Evolutionary conservation across 2,329 filamentous ascomycete species (phyloP), one percentile per base, ranked within the genome.

Genomic region (Diplodia scrobiculata): DNA sequence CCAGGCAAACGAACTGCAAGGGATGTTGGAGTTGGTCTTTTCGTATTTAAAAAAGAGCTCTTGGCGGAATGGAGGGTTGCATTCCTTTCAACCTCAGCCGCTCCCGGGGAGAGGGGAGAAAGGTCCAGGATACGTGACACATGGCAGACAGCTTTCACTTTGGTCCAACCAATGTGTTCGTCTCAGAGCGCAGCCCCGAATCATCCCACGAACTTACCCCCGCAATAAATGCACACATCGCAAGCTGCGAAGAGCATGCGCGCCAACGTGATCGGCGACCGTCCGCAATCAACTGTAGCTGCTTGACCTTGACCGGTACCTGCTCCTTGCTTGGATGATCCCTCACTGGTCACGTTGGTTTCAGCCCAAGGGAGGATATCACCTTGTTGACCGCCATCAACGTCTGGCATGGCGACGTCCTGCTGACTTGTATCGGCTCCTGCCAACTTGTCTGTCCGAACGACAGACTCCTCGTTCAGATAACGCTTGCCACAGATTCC

Each of bases 401-500:
- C 34, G 38, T 50, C 45, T 29, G 29, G 58, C 58, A 50, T 62
- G 58, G 36, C 45, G 19, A 36, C n/a, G 45, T 62, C 58, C 58
- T 62, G 58, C 17, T 50, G 58, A 50, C 19, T 47, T 13, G 4
- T 21, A 29, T 50, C 36, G 25, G 19, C 10, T 21, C 29, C 52
- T 36, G 52, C 34, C 47, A 60, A n/a, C 47, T 29, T 29, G 21
- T 66, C 58, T 41, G 63, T 53, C 52, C 29, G 27, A 25, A 45
- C 38, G 10, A 79, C 63, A 9, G 72, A 69, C 38, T 82, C 79
- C 55, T 83, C 80, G 52, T 79, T 79, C 7, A 85, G 69, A 69
- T 80, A 84, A 52, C 82, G 80, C 29, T 74, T 80, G 13, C 73
- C 78, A 69, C 85, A 87, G n/a, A 81, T 74, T 19, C 80, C 80